These are phyloP conservation scores for Cutaneotrichosporon sp. DNA, from an alignment of 1,284 basidiomycete genomes.

Conservation along the genomic window DNA sequence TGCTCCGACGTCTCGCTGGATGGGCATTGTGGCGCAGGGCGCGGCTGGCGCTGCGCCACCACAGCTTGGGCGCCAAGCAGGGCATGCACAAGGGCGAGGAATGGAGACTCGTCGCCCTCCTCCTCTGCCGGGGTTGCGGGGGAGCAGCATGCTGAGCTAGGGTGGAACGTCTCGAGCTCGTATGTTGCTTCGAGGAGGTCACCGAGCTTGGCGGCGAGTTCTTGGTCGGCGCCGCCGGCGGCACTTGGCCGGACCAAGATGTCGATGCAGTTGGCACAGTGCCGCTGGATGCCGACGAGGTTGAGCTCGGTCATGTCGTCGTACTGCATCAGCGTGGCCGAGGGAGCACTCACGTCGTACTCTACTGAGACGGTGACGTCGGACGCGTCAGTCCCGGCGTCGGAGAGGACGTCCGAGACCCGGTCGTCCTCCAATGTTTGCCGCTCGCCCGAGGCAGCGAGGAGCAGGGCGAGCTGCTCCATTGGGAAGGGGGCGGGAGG, in stretches of 20 bases:
- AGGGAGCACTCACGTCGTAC: conserved; percentile 4
- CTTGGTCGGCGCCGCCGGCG: conserved; percentile 21
- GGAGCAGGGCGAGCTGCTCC: conserved; percentile 14
- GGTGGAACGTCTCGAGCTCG: conserved; percentile 40
- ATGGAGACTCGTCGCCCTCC: conserved; percentile 11
- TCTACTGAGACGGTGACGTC: background rate
- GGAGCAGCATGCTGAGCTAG: conserved; percentile 22
- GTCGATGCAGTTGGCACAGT: conserved; percentile 33
- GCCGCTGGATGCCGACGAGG: conserved; percentile 33
- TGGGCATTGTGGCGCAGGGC: background rate
- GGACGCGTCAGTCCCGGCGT: background rate
- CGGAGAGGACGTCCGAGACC: conserved; percentile 2
- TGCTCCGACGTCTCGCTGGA: background rate
- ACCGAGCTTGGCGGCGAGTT: conserved; percentile 35
- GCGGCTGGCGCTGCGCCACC: conserved; percentile 6
- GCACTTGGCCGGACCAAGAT: conserved; percentile 24
- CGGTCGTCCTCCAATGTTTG: background rate
- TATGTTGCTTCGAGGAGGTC: conserved; percentile 45
- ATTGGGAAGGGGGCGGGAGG: conserved; percentile 39
- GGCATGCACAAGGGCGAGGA: conserved; percentile 10
- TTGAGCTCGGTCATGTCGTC: conserved; percentile 29
- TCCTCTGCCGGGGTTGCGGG: conserved; percentile 18
- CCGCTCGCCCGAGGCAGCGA: background rate
- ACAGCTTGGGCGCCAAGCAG: conserved; percentile 13
- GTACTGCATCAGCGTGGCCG: conserved; percentile 8